Percentiles rank a stretch among this genome's conserved stretches.
These are phyloP conservation scores for Russula abietina DNA, from an alignment of 768 basidiomycete species.

Conservation along the genomic window DNA sequence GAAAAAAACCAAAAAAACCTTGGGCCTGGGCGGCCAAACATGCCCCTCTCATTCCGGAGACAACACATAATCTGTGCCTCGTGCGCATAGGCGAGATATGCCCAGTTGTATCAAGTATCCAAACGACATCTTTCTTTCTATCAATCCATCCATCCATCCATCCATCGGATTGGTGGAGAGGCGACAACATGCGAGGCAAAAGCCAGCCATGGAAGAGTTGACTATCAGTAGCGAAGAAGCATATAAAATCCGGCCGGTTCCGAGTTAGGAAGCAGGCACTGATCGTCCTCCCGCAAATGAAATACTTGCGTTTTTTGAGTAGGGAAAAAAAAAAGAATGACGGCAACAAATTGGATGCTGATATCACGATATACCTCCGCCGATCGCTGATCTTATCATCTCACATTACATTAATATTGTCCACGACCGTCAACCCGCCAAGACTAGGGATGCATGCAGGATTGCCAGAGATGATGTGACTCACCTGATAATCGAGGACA, in stretches of 20 bases:
- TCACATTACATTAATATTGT: too few relatives aligned
- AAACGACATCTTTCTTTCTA: background rate
- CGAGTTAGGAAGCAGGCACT: background rate
- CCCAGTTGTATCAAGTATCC: background rate
- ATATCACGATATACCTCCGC: constrained; percentile 1
- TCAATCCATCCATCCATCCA: background rate
- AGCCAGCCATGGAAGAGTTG: background rate
- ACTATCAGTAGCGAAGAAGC: too few relatives aligned
- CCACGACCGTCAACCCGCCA: background rate
- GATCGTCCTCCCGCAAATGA: constrained; percentile 4
- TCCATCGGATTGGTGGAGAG: background rate
- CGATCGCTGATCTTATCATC: constrained; percentile 11
- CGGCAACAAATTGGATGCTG: background rate
- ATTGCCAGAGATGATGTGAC: too few relatives aligned
- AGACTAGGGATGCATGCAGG: too few relatives aligned
- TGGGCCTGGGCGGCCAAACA: background rate
- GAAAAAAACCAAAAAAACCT: background rate
- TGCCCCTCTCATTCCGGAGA: background rate
- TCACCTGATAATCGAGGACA: background rate
- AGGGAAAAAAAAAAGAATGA: background rate
- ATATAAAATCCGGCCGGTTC: constrained; percentile 6
- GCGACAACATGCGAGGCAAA: background rate
- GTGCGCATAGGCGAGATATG: constrained; percentile 6
- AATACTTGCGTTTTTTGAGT: background rate
- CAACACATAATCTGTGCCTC: background rate